Base-by-base conservation (phyloP, 164 flowering plant species). In the Cinnamomum micranthum region DNA sequence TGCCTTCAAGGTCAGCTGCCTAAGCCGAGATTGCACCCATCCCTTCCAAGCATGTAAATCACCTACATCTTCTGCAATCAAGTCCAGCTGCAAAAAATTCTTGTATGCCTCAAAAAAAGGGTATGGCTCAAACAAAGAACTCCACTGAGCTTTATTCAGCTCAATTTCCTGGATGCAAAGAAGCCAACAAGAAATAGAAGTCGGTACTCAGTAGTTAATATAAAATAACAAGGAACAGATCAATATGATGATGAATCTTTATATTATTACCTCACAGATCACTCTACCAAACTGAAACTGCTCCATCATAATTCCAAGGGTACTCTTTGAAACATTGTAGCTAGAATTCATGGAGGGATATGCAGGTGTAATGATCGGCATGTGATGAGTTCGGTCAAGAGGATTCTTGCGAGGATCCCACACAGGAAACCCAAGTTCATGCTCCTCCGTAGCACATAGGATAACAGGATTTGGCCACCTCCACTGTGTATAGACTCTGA, bases 381-480 rank as follows among this genome's bases (percentile, higher is more conserved):
- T 95, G 31, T 79, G 95, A 86, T 95, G 97, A 59, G 81, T 84
- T 24, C 97, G 83, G 63, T 93, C 98, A 50, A 85, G 83, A 52
- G 91, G 97, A 68, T 95, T 92, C 79, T 81, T 92, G 25, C 99
- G 92, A 70, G 99, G 95, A 86, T 95, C 97, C 98, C 99, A 95
- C 0, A 90, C 84, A 70, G 90, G 82, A 79, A 93, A 89, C 31
- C 97, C 97, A 74, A 93, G 93, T 74, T 91, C 92, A 79, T 90
- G 88, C 77, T 93, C 97, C 71, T 95, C 94, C 14, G 92, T 92
- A 6, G 88, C 72, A 79, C 98, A 93, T 4, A 95, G 79, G 95
- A 92, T 95, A 74, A 95, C 99, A 72, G 99, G 99, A 74, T 91
- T 95, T 68, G 98, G 99, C 99, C 99, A 95, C n/a, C 94, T 92